phyloP scores from a whole-genome alignment of 225 moss, liverwort and hornwort species.

The Physcomitrium patens region DNA sequence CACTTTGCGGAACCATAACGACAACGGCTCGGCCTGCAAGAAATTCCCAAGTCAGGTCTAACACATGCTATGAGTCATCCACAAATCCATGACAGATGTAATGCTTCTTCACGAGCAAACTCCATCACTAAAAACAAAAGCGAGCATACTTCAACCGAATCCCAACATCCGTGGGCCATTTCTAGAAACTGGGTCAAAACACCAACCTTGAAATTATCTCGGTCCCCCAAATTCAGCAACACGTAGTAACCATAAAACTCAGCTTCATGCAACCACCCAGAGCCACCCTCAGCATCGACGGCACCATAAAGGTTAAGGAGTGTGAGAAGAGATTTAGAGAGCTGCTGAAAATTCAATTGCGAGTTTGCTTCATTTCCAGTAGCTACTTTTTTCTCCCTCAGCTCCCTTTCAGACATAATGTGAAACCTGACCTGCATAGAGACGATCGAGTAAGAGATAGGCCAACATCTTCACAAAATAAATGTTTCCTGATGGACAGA shows the following conservation, averaged over 20 bases:
- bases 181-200: background rate
- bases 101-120: slow-evolving; percentile 3
- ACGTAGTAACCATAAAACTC: slow-evolving; percentile 89
- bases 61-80: background rate
- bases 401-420: slow-evolving; percentile 85
- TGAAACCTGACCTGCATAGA: slow-evolving; percentile 88
- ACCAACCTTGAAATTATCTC: slow-evolving; percentile 68
- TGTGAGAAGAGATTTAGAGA: slow-evolving; percentile 79
- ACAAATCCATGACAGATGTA: background rate
- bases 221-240: slow-evolving; percentile 80
- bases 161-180: background rate
- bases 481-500: background rate
- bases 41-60: slow-evolving; percentile 16
- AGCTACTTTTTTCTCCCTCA: slow-evolving; percentile 61
- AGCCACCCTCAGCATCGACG: slow-evolving; percentile 55
- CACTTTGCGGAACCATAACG: slow-evolving; percentile 87
- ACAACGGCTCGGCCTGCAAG: slow-evolving; percentile 80
- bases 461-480: slow-evolving; percentile 22
- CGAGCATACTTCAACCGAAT: slow-evolving; percentile 2
- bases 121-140: slow-evolving; percentile 10
- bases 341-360: slow-evolving; percentile 92
- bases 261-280: slow-evolving; percentile 65
- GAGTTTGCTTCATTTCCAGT: slow-evolving; percentile 72
- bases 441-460: slow-evolving; percentile 21
- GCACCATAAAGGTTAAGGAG: slow-evolving; percentile 78